Conservation (phyloP, 2,329 filamentous ascomycete species). For the Pyrenochaeta sp. region DNA sequence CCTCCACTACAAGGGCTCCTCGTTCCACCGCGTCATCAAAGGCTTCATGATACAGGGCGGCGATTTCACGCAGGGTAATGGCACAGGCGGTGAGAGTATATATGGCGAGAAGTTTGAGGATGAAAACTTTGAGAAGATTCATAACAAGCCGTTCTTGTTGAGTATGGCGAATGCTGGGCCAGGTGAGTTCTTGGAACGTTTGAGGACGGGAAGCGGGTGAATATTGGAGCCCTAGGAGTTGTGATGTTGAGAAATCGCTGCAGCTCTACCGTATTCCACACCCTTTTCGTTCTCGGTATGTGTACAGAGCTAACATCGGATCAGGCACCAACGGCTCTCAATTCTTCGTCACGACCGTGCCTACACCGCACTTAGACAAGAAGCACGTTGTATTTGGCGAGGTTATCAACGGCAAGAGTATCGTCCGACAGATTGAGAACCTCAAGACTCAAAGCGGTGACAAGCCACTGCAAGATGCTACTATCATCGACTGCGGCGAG, state of each 20-base stretch:
- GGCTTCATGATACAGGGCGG: conserved; percentile 99
- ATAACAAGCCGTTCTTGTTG: conserved; percentile 90
- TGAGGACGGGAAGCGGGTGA: neutral
- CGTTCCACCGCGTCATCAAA: conserved; percentile 97
- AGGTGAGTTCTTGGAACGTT: conserved; percentile 62
- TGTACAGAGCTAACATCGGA: conserved; percentile 14
- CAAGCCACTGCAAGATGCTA: conserved; percentile 76
- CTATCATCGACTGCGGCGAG: conserved; percentile 79
- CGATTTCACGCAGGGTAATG: conserved; percentile 94
- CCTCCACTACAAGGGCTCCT: conserved; percentile 89
- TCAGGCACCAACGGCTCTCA: conserved; percentile 93
- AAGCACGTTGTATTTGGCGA: conserved; percentile 99
- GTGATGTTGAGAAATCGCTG: neutral
- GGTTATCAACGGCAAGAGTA: conserved; percentile 89
- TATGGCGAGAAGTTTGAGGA: conserved; percentile 98
- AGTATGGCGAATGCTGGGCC: conserved; percentile 98
- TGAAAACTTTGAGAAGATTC: conserved; percentile 92
- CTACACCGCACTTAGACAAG: conserved; percentile 91
- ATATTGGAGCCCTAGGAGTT: neutral
- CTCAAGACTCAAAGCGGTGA: conserved; percentile 76
- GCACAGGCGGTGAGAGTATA: conserved; percentile 95
- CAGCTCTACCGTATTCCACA: too few species aligned
- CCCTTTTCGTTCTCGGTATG: neutral
- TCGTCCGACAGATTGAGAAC: conserved; percentile 91
- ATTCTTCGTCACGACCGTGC: conserved; percentile 96